phyloP scores from a whole-genome alignment of 768 basidiomycete species.

The Tylopilus cervinicoccineus region DNA sequence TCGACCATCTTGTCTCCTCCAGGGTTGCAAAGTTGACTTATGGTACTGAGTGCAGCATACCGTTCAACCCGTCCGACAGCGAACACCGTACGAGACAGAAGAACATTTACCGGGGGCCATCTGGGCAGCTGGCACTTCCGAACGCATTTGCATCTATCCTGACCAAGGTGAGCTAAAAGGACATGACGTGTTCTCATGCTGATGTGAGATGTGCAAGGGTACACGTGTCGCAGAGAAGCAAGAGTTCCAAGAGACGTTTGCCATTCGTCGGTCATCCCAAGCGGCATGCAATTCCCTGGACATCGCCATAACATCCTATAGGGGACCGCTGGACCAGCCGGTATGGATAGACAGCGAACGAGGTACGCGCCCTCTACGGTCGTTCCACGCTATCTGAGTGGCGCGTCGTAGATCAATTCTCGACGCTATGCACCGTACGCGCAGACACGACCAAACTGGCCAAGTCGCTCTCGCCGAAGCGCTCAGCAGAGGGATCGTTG shows the following conservation, averaged over 20 bases:
- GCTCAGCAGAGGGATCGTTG: conserved; percentile 19
- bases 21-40: conserved; percentile 48
- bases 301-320: conserved; percentile 28
- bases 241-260: conserved; percentile 40
- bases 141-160: conserved; percentile 42
- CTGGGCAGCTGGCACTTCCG: conserved; percentile 37
- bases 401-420: conserved; percentile 26
- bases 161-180: conserved; percentile 30
- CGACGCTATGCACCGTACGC: conserved; percentile 33
- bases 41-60: conserved; percentile 38
- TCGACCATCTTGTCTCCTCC: conserved; percentile 47
- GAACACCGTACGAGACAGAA: conserved; percentile 40
- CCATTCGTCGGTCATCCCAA: conserved; percentile 25
- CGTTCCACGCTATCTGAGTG: not conserved
- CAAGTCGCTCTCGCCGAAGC: conserved; percentile 18
- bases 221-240: conserved; percentile 42
- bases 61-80: conserved; percentile 31
- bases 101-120: conserved; percentile 32
- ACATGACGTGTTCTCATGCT: not conserved
- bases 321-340: conserved; percentile 25
- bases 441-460: conserved; percentile 33
- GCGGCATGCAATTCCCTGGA: conserved; percentile 19
- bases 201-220: conserved; percentile 29
- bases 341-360: conserved; percentile 34
- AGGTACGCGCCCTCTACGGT: conserved; percentile 13